phyloP scores from a whole-genome alignment of 768 basidiomycete species.

The Auriculariales sp. region DNA sequence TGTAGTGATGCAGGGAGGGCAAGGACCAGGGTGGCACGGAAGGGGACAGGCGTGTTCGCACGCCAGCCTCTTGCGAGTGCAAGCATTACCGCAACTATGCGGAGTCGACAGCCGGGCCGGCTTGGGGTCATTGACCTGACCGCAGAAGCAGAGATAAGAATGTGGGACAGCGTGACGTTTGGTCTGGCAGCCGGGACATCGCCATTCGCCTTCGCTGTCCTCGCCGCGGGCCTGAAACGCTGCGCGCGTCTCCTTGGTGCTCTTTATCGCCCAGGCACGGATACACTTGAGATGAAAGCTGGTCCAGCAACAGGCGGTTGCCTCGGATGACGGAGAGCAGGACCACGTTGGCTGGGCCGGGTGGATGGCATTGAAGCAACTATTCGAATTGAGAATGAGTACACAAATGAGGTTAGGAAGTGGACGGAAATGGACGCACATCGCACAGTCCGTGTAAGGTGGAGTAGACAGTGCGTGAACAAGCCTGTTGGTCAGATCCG shows the following conservation, averaged over 20 bases:
- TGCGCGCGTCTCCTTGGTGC: constrained; percentile 53
- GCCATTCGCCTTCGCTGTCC: constrained; percentile 63
- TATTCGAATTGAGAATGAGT: constrained; percentile 6
- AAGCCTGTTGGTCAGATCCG: constrained; percentile 65
- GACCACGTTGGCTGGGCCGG: constrained; percentile 80
- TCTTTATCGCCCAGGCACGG: constrained; percentile 73
- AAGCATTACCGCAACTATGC: constrained; percentile 29
- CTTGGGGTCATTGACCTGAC: constrained; percentile 55
- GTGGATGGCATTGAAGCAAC: constrained; percentile 64
- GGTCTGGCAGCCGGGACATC: constrained; percentile 87
- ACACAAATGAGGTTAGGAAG: not conserved
- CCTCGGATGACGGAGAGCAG: constrained; percentile 53
- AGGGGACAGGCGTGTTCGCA: constrained; percentile 79
- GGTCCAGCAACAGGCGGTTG: constrained; percentile 61
- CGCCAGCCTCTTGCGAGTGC: constrained; percentile 15
- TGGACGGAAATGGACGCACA: constrained; percentile 12
- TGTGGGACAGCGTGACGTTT: constrained; percentile 52
- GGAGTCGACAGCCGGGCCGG: constrained; percentile 54
- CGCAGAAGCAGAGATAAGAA: constrained; percentile 75
- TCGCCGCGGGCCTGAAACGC: constrained; percentile 52
- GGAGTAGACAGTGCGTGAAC: constrained; percentile 49
- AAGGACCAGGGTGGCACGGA: constrained; percentile 88
- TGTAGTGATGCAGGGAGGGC: constrained; percentile 82
- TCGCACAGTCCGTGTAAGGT: constrained; percentile 67
- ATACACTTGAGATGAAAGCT: constrained; percentile 88